A percentile compares a stretch with the other conserved stretches of the same genome.
phyloP scores from a whole-genome alignment of 73 alveolate species.

The Paramecium sexaurelia region DNA sequence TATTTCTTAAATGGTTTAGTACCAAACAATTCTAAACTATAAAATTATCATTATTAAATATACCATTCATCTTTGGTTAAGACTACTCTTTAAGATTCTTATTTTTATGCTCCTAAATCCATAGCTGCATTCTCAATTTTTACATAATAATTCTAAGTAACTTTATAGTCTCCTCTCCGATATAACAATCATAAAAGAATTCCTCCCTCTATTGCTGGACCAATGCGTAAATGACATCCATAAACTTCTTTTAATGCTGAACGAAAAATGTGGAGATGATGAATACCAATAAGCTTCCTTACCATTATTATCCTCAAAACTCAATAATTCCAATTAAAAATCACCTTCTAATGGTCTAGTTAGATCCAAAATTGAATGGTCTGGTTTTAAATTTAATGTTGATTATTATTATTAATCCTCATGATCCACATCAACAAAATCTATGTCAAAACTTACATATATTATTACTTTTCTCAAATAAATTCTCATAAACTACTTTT shows the following conservation, averaged over 20 bases:
- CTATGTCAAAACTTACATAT: constrained; percentile 46
- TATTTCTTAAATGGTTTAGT: constrained; percentile 98
- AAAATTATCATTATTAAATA: neutral
- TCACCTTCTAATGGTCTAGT: constrained; percentile 99
- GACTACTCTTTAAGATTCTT: constrained; percentile 95
- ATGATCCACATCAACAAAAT: constrained; percentile 85
- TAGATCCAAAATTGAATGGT: constrained; percentile 84
- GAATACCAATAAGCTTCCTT: constrained; percentile 98
- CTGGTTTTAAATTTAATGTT: constrained; percentile 62
- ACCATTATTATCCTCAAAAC: constrained; percentile 97
- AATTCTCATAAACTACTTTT: constrained; percentile 80
- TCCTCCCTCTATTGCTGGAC: constrained; percentile 99
- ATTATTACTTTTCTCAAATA: constrained; percentile 70
- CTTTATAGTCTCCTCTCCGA: constrained; percentile 94
- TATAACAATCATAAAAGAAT: constrained; percentile 98
- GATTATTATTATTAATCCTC: constrained; percentile 70
- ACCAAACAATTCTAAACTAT: constrained; percentile 87
- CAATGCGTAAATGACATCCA: constrained; percentile 97
- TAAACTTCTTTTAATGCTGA: constrained; percentile 87
- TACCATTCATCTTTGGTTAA: constrained; percentile 94
- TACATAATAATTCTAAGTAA: constrained; percentile 89
- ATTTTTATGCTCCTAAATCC: constrained; percentile 85
- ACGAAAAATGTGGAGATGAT: constrained; percentile 95
- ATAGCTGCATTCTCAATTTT: constrained; percentile 90
- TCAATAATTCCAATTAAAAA: constrained; percentile 93